Percentiles rank a stretch among this genome's conserved stretches.
phyloP scores from a whole-genome alignment of 768 basidiomycete genomes.

The Termitomyces sp. region DNA sequence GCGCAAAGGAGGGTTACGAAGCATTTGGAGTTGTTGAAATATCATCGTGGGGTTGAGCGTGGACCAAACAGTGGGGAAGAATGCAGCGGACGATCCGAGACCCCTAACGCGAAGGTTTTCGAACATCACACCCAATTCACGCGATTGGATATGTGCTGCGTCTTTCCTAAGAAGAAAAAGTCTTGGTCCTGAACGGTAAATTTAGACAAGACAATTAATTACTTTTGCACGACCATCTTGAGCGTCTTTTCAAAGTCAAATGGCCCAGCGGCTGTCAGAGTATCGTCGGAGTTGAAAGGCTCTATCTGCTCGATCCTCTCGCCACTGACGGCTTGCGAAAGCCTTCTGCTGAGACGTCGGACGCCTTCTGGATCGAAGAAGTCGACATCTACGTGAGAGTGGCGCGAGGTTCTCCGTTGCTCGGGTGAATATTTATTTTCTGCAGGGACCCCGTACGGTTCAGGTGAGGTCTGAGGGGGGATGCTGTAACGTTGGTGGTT shows the following conservation, averaged over 20 bases:
- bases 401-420: conserved; percentile 11
- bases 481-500: not conserved
- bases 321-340: conserved; percentile 23
- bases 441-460: not conserved
- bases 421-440: conserved; percentile 2
- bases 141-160: conserved; percentile 31
- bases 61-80: conserved; percentile 59
- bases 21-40: conserved; percentile 36
- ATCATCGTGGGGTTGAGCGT: conserved; percentile 51
- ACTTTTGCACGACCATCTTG: conserved; percentile 30
- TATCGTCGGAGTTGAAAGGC: conserved; percentile 21
- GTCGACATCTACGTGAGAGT: conserved; percentile 38
- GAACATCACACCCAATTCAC: conserved; percentile 56
- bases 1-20: conserved; percentile 59
- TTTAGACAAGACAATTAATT: not conserved
- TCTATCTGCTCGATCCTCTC: not conserved
- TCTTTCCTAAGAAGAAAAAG: not conserved
- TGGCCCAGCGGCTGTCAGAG: conserved; percentile 22
- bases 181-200: not conserved
- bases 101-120: conserved; percentile 58
- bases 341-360: conserved; percentile 31
- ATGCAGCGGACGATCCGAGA: conserved; percentile 50
- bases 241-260: conserved; percentile 38
- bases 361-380: conserved; percentile 57
- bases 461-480: not conserved